phyloP scores from a whole-genome alignment of 805 yeast species.

The Candida stauntonica region DNA sequence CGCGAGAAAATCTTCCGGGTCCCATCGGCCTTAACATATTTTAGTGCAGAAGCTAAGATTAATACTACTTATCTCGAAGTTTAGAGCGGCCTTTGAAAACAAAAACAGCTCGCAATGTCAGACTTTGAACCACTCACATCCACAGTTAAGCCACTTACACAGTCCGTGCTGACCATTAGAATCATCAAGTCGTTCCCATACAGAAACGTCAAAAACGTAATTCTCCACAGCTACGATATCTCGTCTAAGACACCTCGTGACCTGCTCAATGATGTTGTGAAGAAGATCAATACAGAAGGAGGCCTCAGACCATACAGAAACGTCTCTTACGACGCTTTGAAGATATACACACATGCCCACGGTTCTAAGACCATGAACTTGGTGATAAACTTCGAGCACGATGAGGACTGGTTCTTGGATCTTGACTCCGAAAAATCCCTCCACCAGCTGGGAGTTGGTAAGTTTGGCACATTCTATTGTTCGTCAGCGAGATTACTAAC shows the following conservation, averaged over 20 bases:
- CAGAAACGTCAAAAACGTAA: conserved; percentile 76
- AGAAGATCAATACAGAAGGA: conserved; percentile 52
- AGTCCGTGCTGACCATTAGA: conserved; percentile 78
- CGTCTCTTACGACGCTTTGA: conserved; percentile 68
- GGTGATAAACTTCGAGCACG: conserved; percentile 85
- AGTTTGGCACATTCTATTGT: conserved; percentile 31
- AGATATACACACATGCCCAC: conserved; percentile 92
- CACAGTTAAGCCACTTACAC: conserved; percentile 53
- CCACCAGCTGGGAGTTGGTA: conserved; percentile 36
- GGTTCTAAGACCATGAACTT: conserved; percentile 90
- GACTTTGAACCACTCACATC: conserved; percentile 70
- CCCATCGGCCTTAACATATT: too few relatives aligned
- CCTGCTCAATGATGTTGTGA: conserved; percentile 48
- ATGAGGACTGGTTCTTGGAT: conserved; percentile 65
- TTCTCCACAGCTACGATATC: conserved; percentile 67
- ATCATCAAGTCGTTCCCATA: conserved; percentile 89
- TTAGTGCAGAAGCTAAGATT: too few relatives aligned
- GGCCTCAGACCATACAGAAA: conserved; percentile 79
- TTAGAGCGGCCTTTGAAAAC: too few relatives aligned
- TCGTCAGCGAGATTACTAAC: conserved; percentile 20
- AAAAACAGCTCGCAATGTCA: too few relatives aligned
- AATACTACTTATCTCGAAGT: too few relatives aligned
- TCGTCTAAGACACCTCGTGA: conserved; percentile 60
- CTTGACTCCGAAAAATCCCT: conserved; percentile 31
- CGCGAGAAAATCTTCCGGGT: not conserved